phyloP scores from a whole-genome alignment of 2,329 filamentous ascomycete genomes.

The Fusarium armeniacum region DNA sequence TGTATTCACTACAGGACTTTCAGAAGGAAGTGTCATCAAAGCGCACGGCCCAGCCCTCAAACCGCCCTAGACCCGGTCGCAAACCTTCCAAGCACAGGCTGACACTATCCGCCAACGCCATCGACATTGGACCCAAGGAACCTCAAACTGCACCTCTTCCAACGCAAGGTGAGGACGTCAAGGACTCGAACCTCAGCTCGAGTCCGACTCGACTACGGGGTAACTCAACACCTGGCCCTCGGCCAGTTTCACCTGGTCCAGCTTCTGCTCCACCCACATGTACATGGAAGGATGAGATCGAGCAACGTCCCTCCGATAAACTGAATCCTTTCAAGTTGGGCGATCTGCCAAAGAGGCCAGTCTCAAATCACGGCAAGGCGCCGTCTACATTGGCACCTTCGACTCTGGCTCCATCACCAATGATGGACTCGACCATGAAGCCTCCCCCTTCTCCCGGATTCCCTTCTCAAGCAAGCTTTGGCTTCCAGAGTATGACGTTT shows the following conservation, averaged over 20 bases:
- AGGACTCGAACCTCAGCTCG: constrained; percentile 55
- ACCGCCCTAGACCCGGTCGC: constrained; percentile 65
- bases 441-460: constrained; percentile 64
- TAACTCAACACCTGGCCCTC: constrained; percentile 66
- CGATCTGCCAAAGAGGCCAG: constrained; percentile 54
- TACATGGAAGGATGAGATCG: constrained; percentile 67
- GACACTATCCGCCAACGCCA: constrained; percentile 71
- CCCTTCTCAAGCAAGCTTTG: constrained; percentile 57
- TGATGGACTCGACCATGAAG: constrained; percentile 51
- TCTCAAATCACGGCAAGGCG: constrained; percentile 50
- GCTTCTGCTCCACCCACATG: constrained; percentile 76
- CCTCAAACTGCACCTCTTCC: constrained; percentile 74
- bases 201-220: constrained; percentile 64
- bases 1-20: constrained; percentile 90
- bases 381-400: constrained; percentile 33
- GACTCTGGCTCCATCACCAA: constrained; percentile 24
- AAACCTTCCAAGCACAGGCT: constrained; percentile 72
- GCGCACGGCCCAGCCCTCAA: constrained; percentile 61
- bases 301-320: constrained; percentile 55
- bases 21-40: constrained; percentile 72
- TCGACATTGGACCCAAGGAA: constrained; percentile 66
- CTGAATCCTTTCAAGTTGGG: constrained; percentile 40
- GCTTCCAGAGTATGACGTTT: constrained; percentile 58
- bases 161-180: constrained; percentile 63
- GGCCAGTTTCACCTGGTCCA: constrained; percentile 71